Percentiles rank a stretch among this genome's conserved stretches.
These are phyloP conservation scores for Penicillium egyptiacum DNA, from an alignment of 495 filamentous ascomycete species.

Conservation along the genomic window DNA sequence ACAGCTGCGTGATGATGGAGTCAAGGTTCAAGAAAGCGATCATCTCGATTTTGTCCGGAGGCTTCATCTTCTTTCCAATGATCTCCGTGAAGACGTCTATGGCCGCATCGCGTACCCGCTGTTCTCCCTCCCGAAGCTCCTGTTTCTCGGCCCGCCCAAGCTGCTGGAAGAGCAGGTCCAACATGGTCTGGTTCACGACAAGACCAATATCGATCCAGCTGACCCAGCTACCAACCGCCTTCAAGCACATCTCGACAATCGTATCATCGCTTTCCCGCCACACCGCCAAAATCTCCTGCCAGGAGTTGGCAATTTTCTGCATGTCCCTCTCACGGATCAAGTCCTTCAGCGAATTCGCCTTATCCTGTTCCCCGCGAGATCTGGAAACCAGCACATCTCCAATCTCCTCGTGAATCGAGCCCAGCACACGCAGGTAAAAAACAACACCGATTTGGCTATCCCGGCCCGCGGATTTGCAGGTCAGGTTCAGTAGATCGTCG, in stretches of 20 bases:
- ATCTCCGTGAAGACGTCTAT: constrained; percentile 94
- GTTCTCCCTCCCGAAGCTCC: constrained; percentile 54
- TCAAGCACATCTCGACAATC: constrained; percentile 83
- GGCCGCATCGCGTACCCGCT: constrained; percentile 79
- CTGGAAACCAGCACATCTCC: constrained; percentile 84
- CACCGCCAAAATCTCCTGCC: constrained; percentile 83
- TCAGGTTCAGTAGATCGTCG: constrained; percentile 77
- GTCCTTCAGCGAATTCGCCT: constrained; percentile 85
- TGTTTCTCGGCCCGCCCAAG: constrained; percentile 59
- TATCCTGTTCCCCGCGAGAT: constrained; percentile 69
- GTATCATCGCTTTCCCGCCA: constrained; percentile 73
- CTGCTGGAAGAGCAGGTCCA: constrained; percentile 78
- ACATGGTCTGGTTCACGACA: constrained; percentile 82
- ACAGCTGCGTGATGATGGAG: constrained; percentile 76
- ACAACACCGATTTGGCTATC: constrained; percentile 76
- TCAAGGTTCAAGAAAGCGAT: constrained; percentile 85
- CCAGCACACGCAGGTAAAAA: constrained; percentile 83
- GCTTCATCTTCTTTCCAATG: constrained; percentile 95
- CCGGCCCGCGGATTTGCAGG: constrained; percentile 44
- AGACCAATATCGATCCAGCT: constrained; percentile 97
- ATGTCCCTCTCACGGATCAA: constrained; percentile 80
- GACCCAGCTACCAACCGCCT: constrained; percentile 89
- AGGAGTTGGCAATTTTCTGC: constrained; percentile 78
- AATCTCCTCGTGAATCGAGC: constrained; percentile 94
- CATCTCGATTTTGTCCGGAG: constrained; percentile 88